Percentiles rank a stretch among this genome's conserved stretches.
Conservation (phyloP, 208 protist species). For the Sergeia podlipaevii region DNA sequence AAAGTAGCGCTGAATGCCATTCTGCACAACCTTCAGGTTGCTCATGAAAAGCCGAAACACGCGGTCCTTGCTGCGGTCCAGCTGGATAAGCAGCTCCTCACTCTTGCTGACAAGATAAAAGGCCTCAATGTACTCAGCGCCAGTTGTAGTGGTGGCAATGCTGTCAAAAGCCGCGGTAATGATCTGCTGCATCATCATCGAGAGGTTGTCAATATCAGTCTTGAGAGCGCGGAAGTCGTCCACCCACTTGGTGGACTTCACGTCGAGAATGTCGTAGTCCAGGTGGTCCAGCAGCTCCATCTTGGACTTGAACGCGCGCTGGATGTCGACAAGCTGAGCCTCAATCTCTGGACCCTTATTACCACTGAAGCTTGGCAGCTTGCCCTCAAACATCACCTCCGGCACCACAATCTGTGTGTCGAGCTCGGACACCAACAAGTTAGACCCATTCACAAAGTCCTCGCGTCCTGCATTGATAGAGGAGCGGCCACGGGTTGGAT, state of each 20-base stretch:
- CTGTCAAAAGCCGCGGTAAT: constrained; percentile 96
- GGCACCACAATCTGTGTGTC: constrained; percentile 28
- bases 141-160: constrained; percentile 84
- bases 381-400: constrained; percentile 50
- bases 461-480: constrained; percentile 9
- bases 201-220: constrained; percentile 95
- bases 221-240: constrained; percentile 97
- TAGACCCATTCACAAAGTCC: constrained; percentile 20
- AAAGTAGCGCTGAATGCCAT: constrained; percentile 91
- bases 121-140: constrained; percentile 95
- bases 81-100: constrained; percentile 91
- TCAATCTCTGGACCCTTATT: constrained; percentile 94
- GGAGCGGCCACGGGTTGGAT: constrained; percentile 15
- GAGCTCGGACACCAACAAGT: constrained; percentile 68
- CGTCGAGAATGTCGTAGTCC: constrained; percentile 96
- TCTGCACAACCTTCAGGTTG: constrained; percentile 85
- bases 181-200: constrained; percentile 96
- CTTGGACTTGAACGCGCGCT: constrained; percentile 91
- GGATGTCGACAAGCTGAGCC: constrained; percentile 94
- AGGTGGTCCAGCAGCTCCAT: constrained; percentile 90
- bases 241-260: constrained; percentile 96
- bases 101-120: constrained; percentile 94
- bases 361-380: constrained; percentile 93
- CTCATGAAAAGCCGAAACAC: constrained; percentile 87
- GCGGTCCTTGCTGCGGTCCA: constrained; percentile 91